Base-by-base conservation (phyloP, 208 protist genomes). In the Endotrypanum monterogeii region DNA sequence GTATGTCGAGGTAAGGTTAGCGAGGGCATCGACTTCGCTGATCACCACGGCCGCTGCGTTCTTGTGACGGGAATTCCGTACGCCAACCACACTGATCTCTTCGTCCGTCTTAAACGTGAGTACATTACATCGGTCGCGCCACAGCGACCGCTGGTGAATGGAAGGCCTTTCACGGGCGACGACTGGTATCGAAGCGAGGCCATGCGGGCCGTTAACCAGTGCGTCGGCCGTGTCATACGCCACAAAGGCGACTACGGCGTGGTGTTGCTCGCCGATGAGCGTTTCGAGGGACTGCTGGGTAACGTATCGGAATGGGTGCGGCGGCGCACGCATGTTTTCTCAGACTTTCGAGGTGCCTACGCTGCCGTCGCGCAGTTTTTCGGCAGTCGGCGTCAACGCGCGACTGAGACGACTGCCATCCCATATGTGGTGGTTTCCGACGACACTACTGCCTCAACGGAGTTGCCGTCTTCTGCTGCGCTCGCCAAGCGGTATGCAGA, bases 21-120 rank as follows among this genome's bases (percentile, higher is more conserved):
- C 75, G 98, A 99, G 81, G 98, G 98, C 35, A 77, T 99, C n/a
- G 98, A 99, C 80, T 99, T 99, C 77, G 88, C 96, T 23, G 97
- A 99, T 77, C 51, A 90, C 30, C 92, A 99, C 76, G 97, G 94
- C 35, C 90, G 98, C 9, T 98, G 94, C 44, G 98, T 99, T 1
- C 69, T 99, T 2, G 92, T 99, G 46, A 95, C 91, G 6, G 98
- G 98, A 16, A 93, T 99, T 72, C 97, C 97, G 1, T 98, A 91
- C 82, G 92, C 96, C 52, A 97, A 96, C 79, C 82, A 89, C 73
- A 88, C 89, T 12, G 96, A 98, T 70, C 79, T 98, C 30, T 95
- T 95, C 73, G 92, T 98, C 14, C 89, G 91, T 1, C 78, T 98
- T 6, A 96, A 96, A 67, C 83, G 85, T 14, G 85, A 89, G 6